Percentiles rank a stretch among this genome's conserved stretches.
phyloP scores from a whole-genome alignment of 2,329 filamentous ascomycete species.

The Trichophyton rubrum region DNA sequence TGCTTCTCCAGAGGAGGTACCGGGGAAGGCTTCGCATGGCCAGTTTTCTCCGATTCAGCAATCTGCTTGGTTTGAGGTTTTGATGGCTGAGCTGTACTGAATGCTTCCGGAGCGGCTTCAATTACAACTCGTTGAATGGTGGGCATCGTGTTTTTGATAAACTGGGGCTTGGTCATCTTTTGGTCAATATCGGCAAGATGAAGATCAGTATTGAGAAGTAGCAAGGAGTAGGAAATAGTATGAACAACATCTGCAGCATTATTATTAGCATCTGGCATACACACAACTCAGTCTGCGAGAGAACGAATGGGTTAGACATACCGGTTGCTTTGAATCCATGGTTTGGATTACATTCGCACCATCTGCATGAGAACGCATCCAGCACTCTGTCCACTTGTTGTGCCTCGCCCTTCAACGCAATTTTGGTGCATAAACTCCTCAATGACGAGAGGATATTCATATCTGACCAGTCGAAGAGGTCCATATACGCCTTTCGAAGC shows the following conservation, averaged over 20 bases:
- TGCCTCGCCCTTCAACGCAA: slow-evolving; percentile 79
- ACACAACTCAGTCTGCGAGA: not conserved
- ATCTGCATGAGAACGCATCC: slow-evolving; percentile 74
- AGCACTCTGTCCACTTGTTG: slow-evolving; percentile 94
- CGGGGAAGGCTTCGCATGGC: slow-evolving; percentile 13
- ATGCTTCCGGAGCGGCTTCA: slow-evolving; percentile 57
- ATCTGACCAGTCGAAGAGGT: slow-evolving; percentile 73
- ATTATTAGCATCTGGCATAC: not conserved
- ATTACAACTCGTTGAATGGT: slow-evolving; percentile 67
- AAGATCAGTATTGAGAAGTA: slow-evolving; percentile 89
- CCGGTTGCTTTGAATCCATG: slow-evolving; percentile 85
- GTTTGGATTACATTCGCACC: slow-evolving; percentile 84
- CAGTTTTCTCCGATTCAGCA: not conserved
- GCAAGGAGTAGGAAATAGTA: slow-evolving; percentile 90
- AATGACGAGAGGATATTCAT: slow-evolving; percentile 68
- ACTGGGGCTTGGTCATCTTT: slow-evolving; percentile 91
- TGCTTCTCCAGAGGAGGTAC: not conserved
- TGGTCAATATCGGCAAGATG: slow-evolving; percentile 89
- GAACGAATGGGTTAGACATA: slow-evolving; percentile 32
- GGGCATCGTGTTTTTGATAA: slow-evolving; percentile 90
- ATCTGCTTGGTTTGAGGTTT: not conserved
- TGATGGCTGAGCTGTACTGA: slow-evolving; percentile 40
- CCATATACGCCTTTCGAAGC: slow-evolving; percentile 71
- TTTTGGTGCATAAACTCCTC: slow-evolving; percentile 65
- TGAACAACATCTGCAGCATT: slow-evolving; percentile 66